Evolutionary conservation across 768 basidiomycete species (phyloP), one percentile per base, ranked within the genome.

Genomic region (Ramaria sp.): DNA sequence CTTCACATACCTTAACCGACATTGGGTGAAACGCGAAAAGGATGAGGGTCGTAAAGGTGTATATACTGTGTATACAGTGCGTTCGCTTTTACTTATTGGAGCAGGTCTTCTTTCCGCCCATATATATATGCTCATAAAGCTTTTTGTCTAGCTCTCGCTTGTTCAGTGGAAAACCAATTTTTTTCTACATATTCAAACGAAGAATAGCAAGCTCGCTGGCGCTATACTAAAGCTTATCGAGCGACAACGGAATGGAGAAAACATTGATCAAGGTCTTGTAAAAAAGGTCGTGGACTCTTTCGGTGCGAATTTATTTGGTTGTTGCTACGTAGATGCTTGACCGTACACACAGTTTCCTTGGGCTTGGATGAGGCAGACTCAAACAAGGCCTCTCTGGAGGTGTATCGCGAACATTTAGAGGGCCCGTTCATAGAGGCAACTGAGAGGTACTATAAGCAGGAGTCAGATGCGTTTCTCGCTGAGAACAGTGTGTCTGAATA

Each of bases 11-110:
- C 78, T 99, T 55, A 98, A 99, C 70, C 89, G 95, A 50, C 93
- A 98, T 70, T 99, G 96, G 96, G 95, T 99, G 42, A 95, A 94
- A 72, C 79, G 95, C 50, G 96, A 99, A 67, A 82, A 94, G 64
- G 95, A 98, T 62, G 95, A 98, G 67, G 96, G 96, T 15, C 76
- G 94, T 62, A 94, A 90, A 69, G 86, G 84, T 41, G 88, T 98
- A 20, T 98, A 97, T 70, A 83, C 83, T 1, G 90, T 99, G 18
- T 98, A 98, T 65, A 99, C 95, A 25, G 94, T 95, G 60, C 64
- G 85, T 70, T 4, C 34, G 12, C 49, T 38, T 55, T 32, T 5
- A 7, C 18, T 25, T 5, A 15, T 39, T 18, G 24, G 44, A 18
- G 12, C 18, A 27, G 45, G 8, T 51, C 18, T 37, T 32, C 22